A percentile compares a stretch with the other conserved stretches of the same genome.
phyloP scores from a whole-genome alignment of 2,329 filamentous ascomycete species.

The Botrytis aclada region DNA sequence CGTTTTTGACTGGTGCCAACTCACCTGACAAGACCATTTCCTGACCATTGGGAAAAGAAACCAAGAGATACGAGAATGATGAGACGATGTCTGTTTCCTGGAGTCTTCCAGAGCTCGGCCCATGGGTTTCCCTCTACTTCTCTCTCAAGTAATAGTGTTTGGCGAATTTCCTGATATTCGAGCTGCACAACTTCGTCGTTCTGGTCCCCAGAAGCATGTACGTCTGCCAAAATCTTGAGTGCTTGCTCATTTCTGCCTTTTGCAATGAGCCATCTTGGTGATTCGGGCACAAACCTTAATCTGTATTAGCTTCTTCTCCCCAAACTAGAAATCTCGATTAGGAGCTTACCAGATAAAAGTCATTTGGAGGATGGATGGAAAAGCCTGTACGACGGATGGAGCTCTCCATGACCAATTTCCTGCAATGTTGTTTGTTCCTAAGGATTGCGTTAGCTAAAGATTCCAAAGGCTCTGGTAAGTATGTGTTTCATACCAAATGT shows the following conservation, averaged over 20 bases:
- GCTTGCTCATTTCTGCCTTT: slow-evolving; percentile 67
- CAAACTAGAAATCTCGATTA: neutral
- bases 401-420: slow-evolving; percentile 39
- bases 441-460: slow-evolving; percentile 1
- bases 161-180: slow-evolving; percentile 45
- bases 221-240: slow-evolving; percentile 48
- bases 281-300: slow-evolving; percentile 40
- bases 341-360: slow-evolving; percentile 31
- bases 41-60: slow-evolving; percentile 57
- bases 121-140: slow-evolving; percentile 47
- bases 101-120: slow-evolving; percentile 48
- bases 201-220: slow-evolving; percentile 42
- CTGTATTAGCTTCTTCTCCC: neutral
- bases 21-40: slow-evolving; percentile 46
- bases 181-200: slow-evolving; percentile 42
- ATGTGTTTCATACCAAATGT: slow-evolving; percentile 39
- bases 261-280: slow-evolving; percentile 55
- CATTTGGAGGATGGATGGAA: slow-evolving; percentile 33
- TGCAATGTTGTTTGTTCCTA: slow-evolving; percentile 40
- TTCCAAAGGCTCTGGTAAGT: neutral
- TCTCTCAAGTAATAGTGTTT: slow-evolving; percentile 45
- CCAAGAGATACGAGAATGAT: slow-evolving; percentile 53
- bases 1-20: neutral
- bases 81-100: slow-evolving; percentile 53
- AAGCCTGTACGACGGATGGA: slow-evolving; percentile 37